Percentiles rank a stretch among this genome's conserved stretches.
phyloP scores from a whole-genome alignment of 208 protist genomes.

The Trypanosoma avium region DNA sequence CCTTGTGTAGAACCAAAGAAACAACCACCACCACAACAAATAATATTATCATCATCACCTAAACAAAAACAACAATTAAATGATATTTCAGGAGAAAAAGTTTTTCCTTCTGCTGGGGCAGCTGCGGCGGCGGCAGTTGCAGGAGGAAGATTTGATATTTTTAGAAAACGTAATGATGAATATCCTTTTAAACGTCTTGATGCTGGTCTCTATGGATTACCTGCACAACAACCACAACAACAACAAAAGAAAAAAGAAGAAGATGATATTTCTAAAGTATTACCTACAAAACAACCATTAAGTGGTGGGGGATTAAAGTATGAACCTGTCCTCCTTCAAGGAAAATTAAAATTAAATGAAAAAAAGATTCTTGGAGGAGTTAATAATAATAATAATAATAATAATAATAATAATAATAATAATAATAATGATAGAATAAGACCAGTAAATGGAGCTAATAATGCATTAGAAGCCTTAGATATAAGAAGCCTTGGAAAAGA shows the following conservation, averaged over 20 bases:
- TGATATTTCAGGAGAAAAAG: too few relatives aligned
- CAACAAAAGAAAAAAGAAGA: not conserved
- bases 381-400: slow-evolving; percentile 10
- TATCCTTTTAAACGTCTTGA: slow-evolving; percentile 23
- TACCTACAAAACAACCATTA: not conserved
- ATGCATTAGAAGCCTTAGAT: too few relatives aligned
- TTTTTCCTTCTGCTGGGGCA: not conserved
- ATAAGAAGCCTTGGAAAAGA: not conserved
- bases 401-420: not conserved
- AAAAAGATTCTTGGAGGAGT: not conserved
- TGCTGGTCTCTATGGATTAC: not conserved
- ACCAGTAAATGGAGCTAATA: too few relatives aligned
- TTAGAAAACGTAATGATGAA: slow-evolving; percentile 13
- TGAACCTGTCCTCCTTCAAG: slow-evolving; percentile 11
- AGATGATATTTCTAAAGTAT: not conserved
- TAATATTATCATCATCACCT: not conserved
- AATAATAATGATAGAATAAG: too few relatives aligned
- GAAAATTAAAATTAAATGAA: slow-evolving; percentile 1
- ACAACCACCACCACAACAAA: not conserved
- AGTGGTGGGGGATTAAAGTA: not conserved
- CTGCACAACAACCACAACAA: not conserved
- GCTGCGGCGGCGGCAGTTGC: not conserved
- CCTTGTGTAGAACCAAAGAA: not conserved
- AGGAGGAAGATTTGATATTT: not conserved
- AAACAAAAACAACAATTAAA: not conserved